These are phyloP conservation scores for Tuber indicum DNA, from an alignment of 495 filamentous ascomycete species.

Conservation along the genomic window DNA sequence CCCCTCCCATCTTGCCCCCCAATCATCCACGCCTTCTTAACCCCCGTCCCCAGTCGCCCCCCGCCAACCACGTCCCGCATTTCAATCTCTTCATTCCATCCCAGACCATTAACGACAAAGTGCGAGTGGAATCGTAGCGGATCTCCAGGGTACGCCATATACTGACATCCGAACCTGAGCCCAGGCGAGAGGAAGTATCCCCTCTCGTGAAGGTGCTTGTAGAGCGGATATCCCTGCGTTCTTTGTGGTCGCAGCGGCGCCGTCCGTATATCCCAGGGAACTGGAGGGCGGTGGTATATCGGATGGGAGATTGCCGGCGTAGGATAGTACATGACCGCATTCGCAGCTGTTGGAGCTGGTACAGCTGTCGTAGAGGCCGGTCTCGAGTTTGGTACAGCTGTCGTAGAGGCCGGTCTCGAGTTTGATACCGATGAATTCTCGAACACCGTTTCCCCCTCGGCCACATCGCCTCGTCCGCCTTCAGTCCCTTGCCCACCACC, in stretches of 20 bases:
- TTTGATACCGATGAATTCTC: conserved; percentile 39
- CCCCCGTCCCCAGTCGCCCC: conserved; percentile 80
- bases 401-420: not conserved
- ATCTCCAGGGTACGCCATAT: conserved; percentile 90
- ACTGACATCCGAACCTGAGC: conserved; percentile 88
- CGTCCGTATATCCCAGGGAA: conserved; percentile 35
- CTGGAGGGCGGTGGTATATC: conserved; percentile 42
- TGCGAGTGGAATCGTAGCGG: conserved; percentile 91
- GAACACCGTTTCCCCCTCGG: conserved; percentile 43
- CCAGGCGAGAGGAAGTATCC: conserved; percentile 88
- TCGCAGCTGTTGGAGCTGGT: not conserved
- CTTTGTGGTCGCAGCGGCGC: conserved; percentile 13
- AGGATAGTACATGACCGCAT: conserved; percentile 49
- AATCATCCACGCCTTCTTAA: conserved; percentile 90
- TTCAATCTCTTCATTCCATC: conserved; percentile 79
- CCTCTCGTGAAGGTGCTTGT: conserved; percentile 65
- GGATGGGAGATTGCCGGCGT: conserved; percentile 55
- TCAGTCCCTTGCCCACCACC: conserved; percentile 21
- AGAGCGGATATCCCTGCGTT: conserved; percentile 52
- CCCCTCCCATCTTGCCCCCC: conserved; percentile 54
- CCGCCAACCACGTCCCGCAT: conserved; percentile 77
- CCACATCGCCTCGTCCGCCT: conserved; percentile 47
- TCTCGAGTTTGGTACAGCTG: conserved; percentile 3
- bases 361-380: too few species aligned
- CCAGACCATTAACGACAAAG: conserved; percentile 69